Percentiles rank a stretch among this genome's conserved stretches.
These are phyloP conservation scores for Acer negundo DNA, from an alignment of 345 rosid genomes.

Conservation along the genomic window DNA sequence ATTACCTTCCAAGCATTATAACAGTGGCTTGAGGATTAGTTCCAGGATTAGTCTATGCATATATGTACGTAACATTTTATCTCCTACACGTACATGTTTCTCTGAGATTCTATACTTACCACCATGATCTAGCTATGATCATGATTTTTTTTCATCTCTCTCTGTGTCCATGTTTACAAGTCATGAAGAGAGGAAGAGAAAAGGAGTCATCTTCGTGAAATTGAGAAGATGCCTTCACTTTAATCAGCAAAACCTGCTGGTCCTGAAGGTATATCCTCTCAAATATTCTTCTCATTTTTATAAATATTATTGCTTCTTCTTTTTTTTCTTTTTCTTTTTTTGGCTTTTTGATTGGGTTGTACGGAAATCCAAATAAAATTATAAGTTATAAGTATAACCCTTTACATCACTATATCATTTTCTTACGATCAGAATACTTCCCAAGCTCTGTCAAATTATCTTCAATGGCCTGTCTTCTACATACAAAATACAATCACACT, in stretches of 20 bases:
- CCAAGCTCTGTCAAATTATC: neutral
- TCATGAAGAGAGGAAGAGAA: too few relatives aligned
- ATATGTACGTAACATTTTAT: constrained; percentile 18
- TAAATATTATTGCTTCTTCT: too few relatives aligned
- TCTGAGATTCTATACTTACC: constrained; percentile 24
- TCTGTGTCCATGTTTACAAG: too few relatives aligned
- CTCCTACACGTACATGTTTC: constrained; percentile 14
- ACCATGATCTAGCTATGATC: constrained; percentile 14
- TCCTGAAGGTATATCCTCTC: too few relatives aligned
- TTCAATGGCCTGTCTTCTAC: too few relatives aligned
- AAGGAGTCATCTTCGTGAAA: too few relatives aligned
- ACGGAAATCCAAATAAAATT: constrained; percentile 2
- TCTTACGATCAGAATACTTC: constrained; percentile 18
- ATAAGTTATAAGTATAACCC: too few relatives aligned
- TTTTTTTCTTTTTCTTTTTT: neutral
- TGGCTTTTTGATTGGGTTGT: neutral
- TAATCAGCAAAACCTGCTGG: too few relatives aligned
- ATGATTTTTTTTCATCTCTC: neutral
- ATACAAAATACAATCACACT: too few relatives aligned
- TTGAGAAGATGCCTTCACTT: too few relatives aligned
- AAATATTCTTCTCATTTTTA: neutral
- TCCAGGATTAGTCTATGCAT: constrained; percentile 10
- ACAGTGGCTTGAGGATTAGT: constrained; percentile 11
- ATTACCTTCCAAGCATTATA: too few relatives aligned
- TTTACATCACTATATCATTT: neutral